Base-by-base conservation (phyloP, 352 stramenopile genomes). In the Stephanocyclus meneghinianus region DNA sequence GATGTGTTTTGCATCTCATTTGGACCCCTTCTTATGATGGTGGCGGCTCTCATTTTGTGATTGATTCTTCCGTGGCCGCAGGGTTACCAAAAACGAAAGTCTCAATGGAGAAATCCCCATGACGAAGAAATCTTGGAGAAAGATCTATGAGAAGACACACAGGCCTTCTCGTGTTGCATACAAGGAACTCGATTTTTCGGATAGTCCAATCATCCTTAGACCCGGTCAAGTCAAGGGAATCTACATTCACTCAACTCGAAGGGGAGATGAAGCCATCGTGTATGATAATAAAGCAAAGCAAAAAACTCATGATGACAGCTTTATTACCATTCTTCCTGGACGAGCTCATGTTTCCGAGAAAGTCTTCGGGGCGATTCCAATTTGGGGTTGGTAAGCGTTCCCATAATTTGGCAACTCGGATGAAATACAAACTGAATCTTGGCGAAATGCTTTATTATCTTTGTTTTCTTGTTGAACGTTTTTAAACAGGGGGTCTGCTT, bases 201-300 rank as follows among this genome's bases (percentile, higher is more conserved):
- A 84, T 15, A 77, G 82, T 45, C 89, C 89, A 15, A 82, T 93
- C 47, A 51, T 85, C 51, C 35, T 93, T 1, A 78, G 76, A 53
- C 88, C 89, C 15, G 89, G 88, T 51, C 68, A 93, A 74, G 76
- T 89, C 0, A 72, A 81, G 30, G 89, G 81, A 0, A 67, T 95
- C 6, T 95, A 95, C 71, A 86, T 95, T 47, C 91, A 95, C 74
- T 92, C 85, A 0, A 90, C 83, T 10, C 68, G 82, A 0, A 74
- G 73, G 9, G 83, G 83, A 15, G 91, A 95, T 83, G 64, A 89
- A 67, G 91, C 85, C 0, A 92, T 95, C 65, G 89, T 95, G 7
- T 95, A 95, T 73, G 91, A 95, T 71, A 94, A 95, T 74, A 73
- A 77, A 50, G 48, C 70, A 35, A 72, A 78, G 53, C 29, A 76